A percentile compares a stretch with the other conserved stretches of the same genome.
These are phyloP conservation scores for Styphnolobium japonicum DNA, from an alignment of 306 rosid species.

Conservation along the genomic window DNA sequence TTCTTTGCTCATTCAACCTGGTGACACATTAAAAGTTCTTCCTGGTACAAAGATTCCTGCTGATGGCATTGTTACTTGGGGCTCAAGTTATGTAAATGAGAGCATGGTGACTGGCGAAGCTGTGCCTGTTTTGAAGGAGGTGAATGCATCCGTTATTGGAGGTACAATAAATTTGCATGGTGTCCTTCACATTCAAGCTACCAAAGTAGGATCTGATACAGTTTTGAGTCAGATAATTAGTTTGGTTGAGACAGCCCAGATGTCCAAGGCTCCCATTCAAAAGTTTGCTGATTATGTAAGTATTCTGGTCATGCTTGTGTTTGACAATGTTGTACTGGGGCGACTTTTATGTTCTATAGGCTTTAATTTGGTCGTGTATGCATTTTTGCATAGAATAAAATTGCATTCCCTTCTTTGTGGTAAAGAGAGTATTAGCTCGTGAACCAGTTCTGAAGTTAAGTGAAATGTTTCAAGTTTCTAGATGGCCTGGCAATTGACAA, in stretches of 20 bases:
- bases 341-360: neutral
- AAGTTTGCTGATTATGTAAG: slow-evolving; percentile 95
- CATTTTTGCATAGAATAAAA: neutral
- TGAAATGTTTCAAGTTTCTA: slow-evolving; percentile 14
- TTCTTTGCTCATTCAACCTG: slow-evolving; percentile 70
- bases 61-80: slow-evolving; percentile 77
- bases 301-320: slow-evolving; percentile 22
- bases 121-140: slow-evolving; percentile 65
- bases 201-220: slow-evolving; percentile 80
- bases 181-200: slow-evolving; percentile 63
- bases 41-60: slow-evolving; percentile 89
- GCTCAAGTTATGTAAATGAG: slow-evolving; percentile 83
- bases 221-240: slow-evolving; percentile 84
- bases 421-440: neutral
- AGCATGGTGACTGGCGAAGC: slow-evolving; percentile 96
- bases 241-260: slow-evolving; percentile 92
- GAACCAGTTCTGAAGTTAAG: neutral
- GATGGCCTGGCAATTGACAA: neutral
- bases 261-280: slow-evolving; percentile 96
- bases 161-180: slow-evolving; percentile 87
- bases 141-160: slow-evolving; percentile 62
- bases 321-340: neutral
- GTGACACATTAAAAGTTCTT: slow-evolving; percentile 75
- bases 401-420: neutral
- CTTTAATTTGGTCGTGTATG: neutral